phyloP scores from a whole-genome alignment of 352 stramenopile species.

The Phytophthora constricta region DNA sequence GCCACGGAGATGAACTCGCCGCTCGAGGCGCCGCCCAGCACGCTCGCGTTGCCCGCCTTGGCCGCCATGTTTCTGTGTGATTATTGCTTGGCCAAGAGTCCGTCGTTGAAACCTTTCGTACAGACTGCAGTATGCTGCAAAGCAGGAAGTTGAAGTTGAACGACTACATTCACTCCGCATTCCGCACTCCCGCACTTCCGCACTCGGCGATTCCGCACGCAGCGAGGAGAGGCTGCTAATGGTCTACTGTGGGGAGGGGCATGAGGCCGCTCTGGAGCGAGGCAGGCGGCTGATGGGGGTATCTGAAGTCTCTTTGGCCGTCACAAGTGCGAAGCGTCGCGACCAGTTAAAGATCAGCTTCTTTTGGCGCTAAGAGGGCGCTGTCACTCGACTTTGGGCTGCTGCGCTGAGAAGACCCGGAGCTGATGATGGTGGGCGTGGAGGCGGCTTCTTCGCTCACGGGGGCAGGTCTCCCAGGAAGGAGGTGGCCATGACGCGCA shows the following conservation, averaged over 20 bases:
- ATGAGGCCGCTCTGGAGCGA: too few relatives aligned
- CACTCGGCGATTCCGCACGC: too few relatives aligned
- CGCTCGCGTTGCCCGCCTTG: conserved; percentile 66
- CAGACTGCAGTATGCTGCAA: neutral
- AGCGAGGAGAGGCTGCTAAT: too few relatives aligned
- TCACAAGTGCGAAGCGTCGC: too few relatives aligned
- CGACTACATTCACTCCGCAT: neutral
- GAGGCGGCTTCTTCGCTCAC: neutral
- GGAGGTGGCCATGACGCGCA: neutral
- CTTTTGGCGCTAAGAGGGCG: too few relatives aligned
- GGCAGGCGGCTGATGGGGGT: too few relatives aligned
- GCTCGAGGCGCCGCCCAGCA: conserved; percentile 54
- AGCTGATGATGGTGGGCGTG: conserved; percentile 10
- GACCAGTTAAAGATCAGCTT: too few relatives aligned
- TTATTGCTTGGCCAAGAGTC: conserved; percentile 28
- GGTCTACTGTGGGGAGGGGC: neutral
- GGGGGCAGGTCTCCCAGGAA: neutral
- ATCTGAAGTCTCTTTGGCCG: too few relatives aligned
- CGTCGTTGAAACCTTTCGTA: neutral
- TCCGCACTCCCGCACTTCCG: neutral
- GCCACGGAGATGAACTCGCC: conserved; percentile 88
- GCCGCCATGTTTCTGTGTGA: conserved; percentile 63
- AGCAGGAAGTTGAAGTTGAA: conserved; percentile 7
- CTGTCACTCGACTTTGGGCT: too few relatives aligned
- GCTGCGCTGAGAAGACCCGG: too few relatives aligned